Conservation (phyloP, 2,329 filamentous ascomycete genomes). For the Coniella lustricola region DNA sequence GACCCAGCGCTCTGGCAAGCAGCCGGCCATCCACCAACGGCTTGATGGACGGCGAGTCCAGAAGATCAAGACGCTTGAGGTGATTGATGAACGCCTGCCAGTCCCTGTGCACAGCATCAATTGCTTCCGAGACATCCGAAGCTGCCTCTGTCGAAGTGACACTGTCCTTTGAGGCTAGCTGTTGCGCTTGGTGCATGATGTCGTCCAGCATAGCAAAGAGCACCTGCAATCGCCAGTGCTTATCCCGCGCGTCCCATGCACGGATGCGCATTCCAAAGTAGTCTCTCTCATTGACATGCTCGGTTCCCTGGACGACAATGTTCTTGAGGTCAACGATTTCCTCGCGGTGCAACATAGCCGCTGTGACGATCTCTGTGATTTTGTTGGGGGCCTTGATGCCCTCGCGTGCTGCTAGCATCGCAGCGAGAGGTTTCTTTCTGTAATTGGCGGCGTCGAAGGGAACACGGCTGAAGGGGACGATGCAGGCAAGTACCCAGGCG, state of each 20-base stretch:
- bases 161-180: background rate
- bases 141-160: background rate
- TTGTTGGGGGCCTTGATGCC: slow-evolving; percentile 77
- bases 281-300: slow-evolving; percentile 48
- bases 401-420: slow-evolving; percentile 61
- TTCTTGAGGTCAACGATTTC: slow-evolving; percentile 59
- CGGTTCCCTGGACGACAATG: slow-evolving; percentile 38
- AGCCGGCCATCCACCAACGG: slow-evolving; percentile 68
- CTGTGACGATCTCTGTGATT: slow-evolving; percentile 58
- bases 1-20: slow-evolving; percentile 59
- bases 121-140: slow-evolving; percentile 26
- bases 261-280: slow-evolving; percentile 68
- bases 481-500: slow-evolving; percentile 68
- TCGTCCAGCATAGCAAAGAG: slow-evolving; percentile 63
- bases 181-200: slow-evolving; percentile 32
- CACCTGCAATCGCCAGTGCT: slow-evolving; percentile 65
- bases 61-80: slow-evolving; percentile 45
- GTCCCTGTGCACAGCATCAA: slow-evolving; percentile 37
- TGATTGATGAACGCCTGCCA: slow-evolving; percentile 53
- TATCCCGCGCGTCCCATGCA: slow-evolving; percentile 55
- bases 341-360: slow-evolving; percentile 53
- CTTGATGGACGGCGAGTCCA: slow-evolving; percentile 51
- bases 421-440: slow-evolving; percentile 41
- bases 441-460: slow-evolving; percentile 32
- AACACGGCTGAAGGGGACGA: slow-evolving; percentile 64